phyloP scores from a whole-genome alignment of 1,284 basidiomycete genomes.

The Coniophora puteana region DNA sequence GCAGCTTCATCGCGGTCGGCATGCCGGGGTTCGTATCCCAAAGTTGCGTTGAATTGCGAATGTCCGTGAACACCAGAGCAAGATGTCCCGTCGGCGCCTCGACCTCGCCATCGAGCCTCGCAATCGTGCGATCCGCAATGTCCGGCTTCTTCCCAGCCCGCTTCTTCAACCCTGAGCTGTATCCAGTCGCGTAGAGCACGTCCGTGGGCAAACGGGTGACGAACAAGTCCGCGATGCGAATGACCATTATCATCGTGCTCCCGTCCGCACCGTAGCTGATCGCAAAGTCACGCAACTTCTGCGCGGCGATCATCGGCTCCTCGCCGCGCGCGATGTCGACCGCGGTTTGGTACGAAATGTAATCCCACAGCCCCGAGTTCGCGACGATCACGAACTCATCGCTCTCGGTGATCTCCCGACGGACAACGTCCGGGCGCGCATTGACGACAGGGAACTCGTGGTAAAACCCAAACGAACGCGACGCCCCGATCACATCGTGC shows the following conservation, averaged over 20 bases:
- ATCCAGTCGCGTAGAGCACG: conserved; percentile 40
- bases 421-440: conserved; percentile 77
- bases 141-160: conserved; percentile 37
- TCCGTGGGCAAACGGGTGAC: conserved; percentile 42
- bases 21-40: conserved; percentile 99
- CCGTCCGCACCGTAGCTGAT: conserved; percentile 96
- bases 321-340: conserved; percentile 94
- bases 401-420: conserved; percentile 72
- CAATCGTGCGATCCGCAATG: conserved; percentile 49
- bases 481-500: conserved; percentile 90
- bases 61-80: conserved; percentile 97
- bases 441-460: conserved; percentile 91
- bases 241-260: conserved; percentile 98
- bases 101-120: conserved; percentile 79
- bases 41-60: conserved; percentile 93
- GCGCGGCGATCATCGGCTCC: conserved; percentile 96
- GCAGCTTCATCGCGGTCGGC: conserved; percentile 91
- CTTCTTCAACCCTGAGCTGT: conserved; percentile 34
- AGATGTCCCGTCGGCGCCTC: conserved; percentile 87
- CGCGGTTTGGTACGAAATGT: conserved; percentile 92
- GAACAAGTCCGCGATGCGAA: conserved; percentile 83
- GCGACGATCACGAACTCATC: conserved; percentile 98
- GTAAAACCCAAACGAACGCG: conserved; percentile 93
- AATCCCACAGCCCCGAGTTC: conserved; percentile 93
- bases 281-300: conserved; percentile 95